Conservation (phyloP, 768 basidiomycete species). For the Cantharellus anzutake region DNA sequence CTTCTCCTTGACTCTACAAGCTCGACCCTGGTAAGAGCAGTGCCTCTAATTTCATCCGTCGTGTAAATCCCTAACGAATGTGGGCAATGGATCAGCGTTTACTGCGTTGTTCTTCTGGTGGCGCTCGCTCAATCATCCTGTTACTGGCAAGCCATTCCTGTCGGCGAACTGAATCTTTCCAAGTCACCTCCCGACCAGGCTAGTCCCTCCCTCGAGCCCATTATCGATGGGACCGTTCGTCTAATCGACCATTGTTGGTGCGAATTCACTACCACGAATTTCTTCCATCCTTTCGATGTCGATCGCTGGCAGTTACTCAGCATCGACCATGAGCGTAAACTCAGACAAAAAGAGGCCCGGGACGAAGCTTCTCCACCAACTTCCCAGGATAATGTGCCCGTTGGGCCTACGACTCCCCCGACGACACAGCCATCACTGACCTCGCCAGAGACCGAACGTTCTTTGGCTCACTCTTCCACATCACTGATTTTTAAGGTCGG, state of each 20-base stretch:
- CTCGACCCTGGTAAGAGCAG: constrained; percentile 53
- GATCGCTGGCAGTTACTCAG: constrained; percentile 56
- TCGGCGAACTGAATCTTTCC: constrained; percentile 12
- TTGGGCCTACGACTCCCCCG: not conserved
- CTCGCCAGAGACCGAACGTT: not conserved
- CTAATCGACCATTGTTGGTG: constrained; percentile 76
- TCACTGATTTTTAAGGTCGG: not conserved
- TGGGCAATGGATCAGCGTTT: constrained; percentile 34
- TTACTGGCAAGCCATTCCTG: constrained; percentile 70
- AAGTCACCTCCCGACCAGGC: constrained; percentile 34
- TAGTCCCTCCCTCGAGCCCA: constrained; percentile 30
- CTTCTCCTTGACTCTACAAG: constrained; percentile 58
- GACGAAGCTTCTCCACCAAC: not conserved
- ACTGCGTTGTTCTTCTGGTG: constrained; percentile 64
- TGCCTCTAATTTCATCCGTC: not conserved
- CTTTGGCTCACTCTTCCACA: not conserved
- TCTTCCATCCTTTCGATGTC: constrained; percentile 64
- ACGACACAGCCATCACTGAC: not conserved
- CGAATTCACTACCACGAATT: constrained; percentile 35
- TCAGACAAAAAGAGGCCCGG: not conserved
- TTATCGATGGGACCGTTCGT: constrained; percentile 38
- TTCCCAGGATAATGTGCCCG: not conserved
- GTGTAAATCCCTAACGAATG: not conserved
- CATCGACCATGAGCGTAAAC: constrained; percentile 14
- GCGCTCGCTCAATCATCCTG: constrained; percentile 78